Base-by-base conservation (phyloP, 495 filamentous ascomycete species). In the Aspergillus kassunensis region DNA sequence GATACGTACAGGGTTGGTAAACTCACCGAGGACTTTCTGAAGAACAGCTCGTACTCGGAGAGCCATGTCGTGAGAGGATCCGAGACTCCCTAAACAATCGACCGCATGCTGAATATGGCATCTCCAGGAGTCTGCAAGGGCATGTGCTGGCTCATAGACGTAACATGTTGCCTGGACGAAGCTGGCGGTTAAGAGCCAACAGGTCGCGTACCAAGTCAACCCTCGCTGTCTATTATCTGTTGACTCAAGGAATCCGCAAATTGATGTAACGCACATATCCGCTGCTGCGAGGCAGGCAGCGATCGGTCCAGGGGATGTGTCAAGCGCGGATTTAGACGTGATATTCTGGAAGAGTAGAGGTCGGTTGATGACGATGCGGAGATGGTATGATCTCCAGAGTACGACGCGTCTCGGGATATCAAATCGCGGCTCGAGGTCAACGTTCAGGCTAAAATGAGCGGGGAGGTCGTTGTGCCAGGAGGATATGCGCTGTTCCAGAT, bases 81-180 rank as follows among this genome's bases (percentile, higher is more conserved):
- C 59, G 2, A 62, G 47, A 35, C 55, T 58, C 11, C 55, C 55
- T 3, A 62, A 31, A 34, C 49, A 62, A 21, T 53, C 49, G 6
- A 62, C 55, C 0, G 59, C 55, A 9, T 53, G 49, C 18, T 58
- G 55, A 7, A 62, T 52, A 41, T 58, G 46, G 13, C 16, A 19
- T 19, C 52, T 50, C 55, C 59, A 58, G 11, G 25, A 27, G 13
- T 49, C 23, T 2, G 59, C 52, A 4, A 58, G 45, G n/a, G 40
- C 12, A 40, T 58, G 49, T 7, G 44, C 15, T 0, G 55, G 49
- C 44, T 51, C 44, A 34, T 62, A 62, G 18, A 62, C 52, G 24
- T 62, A 58, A 34, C 59, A 62, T 1, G 51, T 61, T 1, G 54
- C 55, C 48, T 61, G 58, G n/a, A 61, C 58, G 18, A 61, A 61